Percentiles rank a stretch among this genome's conserved stretches.
These are phyloP conservation scores for Zymoseptoria passerinii DNA, from an alignment of 2,329 filamentous ascomycete genomes.

Conservation along the genomic window DNA sequence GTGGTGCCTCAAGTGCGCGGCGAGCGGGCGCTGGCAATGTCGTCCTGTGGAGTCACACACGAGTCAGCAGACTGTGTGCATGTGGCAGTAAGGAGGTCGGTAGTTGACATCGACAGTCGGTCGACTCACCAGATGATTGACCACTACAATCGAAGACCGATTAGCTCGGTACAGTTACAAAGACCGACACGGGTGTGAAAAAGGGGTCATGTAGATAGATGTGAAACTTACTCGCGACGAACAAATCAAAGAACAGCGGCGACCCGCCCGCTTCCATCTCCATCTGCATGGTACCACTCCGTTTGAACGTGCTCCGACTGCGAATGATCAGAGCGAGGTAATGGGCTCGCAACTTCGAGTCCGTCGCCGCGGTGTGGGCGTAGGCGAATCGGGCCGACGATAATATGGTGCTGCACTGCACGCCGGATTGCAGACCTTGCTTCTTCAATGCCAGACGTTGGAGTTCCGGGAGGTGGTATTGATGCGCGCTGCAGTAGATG, in stretches of 20 bases:
- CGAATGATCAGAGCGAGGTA: slow-evolving; percentile 90
- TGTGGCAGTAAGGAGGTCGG: neutral
- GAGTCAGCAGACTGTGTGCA: neutral
- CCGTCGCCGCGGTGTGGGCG: slow-evolving; percentile 75
- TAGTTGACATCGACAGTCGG: neutral
- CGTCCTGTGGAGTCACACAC: slow-evolving; percentile 15
- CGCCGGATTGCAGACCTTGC: slow-evolving; percentile 77
- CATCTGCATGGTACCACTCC: slow-evolving; percentile 88
- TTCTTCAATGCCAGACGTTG: slow-evolving; percentile 80
- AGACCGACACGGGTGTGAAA: too few species aligned
- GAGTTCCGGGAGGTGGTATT: slow-evolving; percentile 73
- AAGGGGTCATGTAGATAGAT: too few species aligned
- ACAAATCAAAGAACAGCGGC: slow-evolving; percentile 78
- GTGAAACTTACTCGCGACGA: slow-evolving; percentile 58
- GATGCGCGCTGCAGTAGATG: slow-evolving; percentile 81
- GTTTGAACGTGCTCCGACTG: slow-evolving; percentile 78
- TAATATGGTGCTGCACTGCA: slow-evolving; percentile 77
- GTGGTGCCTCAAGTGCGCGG: slow-evolving; percentile 14
- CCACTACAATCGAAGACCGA: slow-evolving; percentile 42
- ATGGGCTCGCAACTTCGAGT: slow-evolving; percentile 84
- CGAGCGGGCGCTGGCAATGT: slow-evolving; percentile 21
- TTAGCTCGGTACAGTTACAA: too few species aligned
- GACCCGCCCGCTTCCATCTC: slow-evolving; percentile 86
- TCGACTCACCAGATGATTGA: slow-evolving; percentile 75
- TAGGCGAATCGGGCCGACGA: slow-evolving; percentile 85